phyloP scores from a whole-genome alignment of 2,329 filamentous ascomycete species.

The Fonsecaea pedrosoi region DNA sequence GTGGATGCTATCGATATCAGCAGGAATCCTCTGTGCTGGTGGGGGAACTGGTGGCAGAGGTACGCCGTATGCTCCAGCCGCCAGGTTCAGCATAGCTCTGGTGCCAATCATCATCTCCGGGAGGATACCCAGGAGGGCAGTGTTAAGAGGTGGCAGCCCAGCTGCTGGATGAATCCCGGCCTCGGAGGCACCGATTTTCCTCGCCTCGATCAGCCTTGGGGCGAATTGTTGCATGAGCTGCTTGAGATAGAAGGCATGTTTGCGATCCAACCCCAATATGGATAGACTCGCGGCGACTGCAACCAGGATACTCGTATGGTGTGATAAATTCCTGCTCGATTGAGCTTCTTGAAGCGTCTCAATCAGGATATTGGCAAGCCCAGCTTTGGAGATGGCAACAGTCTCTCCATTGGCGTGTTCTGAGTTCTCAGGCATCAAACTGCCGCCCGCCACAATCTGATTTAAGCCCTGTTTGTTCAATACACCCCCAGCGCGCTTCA shows the following conservation, averaged over 20 bases:
- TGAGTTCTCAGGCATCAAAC: background rate
- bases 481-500: slow-evolving; percentile 28
- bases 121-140: slow-evolving; percentile 45
- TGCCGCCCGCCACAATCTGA: slow-evolving; percentile 20
- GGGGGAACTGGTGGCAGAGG: slow-evolving; percentile 37
- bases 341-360: slow-evolving; percentile 35
- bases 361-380: slow-evolving; percentile 35
- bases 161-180: slow-evolving; percentile 94
- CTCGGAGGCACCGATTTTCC: slow-evolving; percentile 92
- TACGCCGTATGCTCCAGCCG: slow-evolving; percentile 53
- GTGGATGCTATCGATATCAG: slow-evolving; percentile 21
- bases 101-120: slow-evolving; percentile 48
- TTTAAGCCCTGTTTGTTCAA: slow-evolving; percentile 27
- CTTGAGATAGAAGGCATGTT: slow-evolving; percentile 87
- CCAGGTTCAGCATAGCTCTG: slow-evolving; percentile 49
- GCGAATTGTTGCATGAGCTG: slow-evolving; percentile 85
- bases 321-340: slow-evolving; percentile 30
- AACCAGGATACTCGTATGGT: slow-evolving; percentile 46
- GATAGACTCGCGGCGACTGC: slow-evolving; percentile 89
- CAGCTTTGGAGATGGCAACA: slow-evolving; percentile 34
- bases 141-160: slow-evolving; percentile 75
- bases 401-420: slow-evolving; percentile 20
- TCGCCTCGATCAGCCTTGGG: slow-evolving; percentile 83
- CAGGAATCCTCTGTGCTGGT: slow-evolving; percentile 10
- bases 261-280: slow-evolving; percentile 78